Percentiles rank a stretch among this genome's conserved stretches.
These are phyloP conservation scores for Amanita pseudoporphyria DNA, from an alignment of 768 basidiomycete genomes.

Conservation along the genomic window DNA sequence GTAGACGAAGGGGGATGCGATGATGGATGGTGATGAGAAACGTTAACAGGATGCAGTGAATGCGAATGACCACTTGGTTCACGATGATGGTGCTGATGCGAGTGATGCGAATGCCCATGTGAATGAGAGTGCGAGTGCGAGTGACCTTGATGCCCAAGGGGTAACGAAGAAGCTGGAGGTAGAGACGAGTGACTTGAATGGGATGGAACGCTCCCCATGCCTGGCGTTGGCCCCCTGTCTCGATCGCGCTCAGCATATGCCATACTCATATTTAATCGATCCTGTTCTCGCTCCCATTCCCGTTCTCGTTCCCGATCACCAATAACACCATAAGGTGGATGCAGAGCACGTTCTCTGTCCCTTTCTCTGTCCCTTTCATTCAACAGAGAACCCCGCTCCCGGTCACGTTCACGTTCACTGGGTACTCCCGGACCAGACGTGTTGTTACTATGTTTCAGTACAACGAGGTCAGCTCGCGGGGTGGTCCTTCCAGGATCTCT, in stretches of 20 bases:
- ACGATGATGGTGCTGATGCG: constrained; percentile 7
- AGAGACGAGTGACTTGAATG: background rate
- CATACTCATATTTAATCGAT: constrained; percentile 9
- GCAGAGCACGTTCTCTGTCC: constrained; percentile 11
- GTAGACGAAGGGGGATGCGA: too few species aligned
- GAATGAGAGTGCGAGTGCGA: constrained; percentile 4
- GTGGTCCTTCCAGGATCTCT: constrained; percentile 20
- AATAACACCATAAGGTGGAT: constrained; percentile 9
- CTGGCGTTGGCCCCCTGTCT: constrained; percentile 2
- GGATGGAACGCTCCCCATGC: background rate
- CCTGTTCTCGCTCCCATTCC: constrained; percentile 15
- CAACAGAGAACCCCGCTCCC: constrained; percentile 12
- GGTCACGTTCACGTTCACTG: constrained; percentile 15
- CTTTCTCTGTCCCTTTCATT: constrained; percentile 15
- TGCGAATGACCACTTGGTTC: constrained; percentile 6
- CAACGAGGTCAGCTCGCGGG: constrained; percentile 14
- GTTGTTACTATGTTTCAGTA: constrained; percentile 3
- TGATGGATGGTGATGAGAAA: constrained; percentile 4
- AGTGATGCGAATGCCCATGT: constrained; percentile 4
- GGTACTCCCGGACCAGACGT: constrained; percentile 13
- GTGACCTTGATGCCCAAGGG: constrained; percentile 1
- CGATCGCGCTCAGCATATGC: constrained; percentile 3
- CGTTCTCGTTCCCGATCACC: constrained; percentile 12
- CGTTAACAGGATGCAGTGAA: background rate
- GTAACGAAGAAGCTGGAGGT: constrained; percentile 1